Percentiles rank a stretch among this genome's conserved stretches.
These are phyloP conservation scores for Boechera divaricarpa DNA, from an alignment of 345 rosid genomes.

Conservation along the genomic window DNA sequence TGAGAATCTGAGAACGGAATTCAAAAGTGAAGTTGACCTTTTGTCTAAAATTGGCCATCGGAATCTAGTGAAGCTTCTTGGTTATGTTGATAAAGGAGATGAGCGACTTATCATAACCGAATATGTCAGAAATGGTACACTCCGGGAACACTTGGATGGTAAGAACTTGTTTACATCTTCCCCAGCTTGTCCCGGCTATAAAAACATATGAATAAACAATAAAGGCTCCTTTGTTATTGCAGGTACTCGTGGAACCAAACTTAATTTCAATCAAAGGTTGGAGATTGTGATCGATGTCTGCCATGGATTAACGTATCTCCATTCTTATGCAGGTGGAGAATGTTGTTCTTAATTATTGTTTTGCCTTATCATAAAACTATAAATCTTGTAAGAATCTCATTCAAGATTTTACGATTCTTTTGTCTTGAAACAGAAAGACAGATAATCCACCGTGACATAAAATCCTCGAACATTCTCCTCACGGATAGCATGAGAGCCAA, in stretches of 20 bases:
- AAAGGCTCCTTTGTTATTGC: constrained; percentile 36
- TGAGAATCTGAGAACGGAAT: constrained; percentile 70
- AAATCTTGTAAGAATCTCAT: neutral
- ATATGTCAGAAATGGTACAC: constrained; percentile 89
- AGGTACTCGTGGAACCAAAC: constrained; percentile 72
- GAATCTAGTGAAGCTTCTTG: constrained; percentile 86
- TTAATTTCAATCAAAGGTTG: constrained; percentile 90
- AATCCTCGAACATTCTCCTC: constrained; percentile 91
- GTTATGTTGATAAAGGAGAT: constrained; percentile 77
- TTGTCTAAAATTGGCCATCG: constrained; percentile 91
- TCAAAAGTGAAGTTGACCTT: constrained; percentile 94
- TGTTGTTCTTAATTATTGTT: constrained; percentile 10
- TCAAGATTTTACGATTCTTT: neutral
- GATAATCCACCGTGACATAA: constrained; percentile 94
- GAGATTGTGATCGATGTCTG: constrained; percentile 93
- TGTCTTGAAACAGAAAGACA: constrained; percentile 66
- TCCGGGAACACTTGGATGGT: constrained; percentile 97
- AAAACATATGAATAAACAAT: constrained; percentile 4
- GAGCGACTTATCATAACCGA: constrained; percentile 96
- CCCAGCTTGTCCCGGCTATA: neutral
- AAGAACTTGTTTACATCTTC: constrained; percentile 40
- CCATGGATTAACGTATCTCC: constrained; percentile 95
- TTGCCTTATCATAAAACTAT: neutral
- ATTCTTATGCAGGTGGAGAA: constrained; percentile 76
- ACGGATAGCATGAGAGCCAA: constrained; percentile 95